Conservation (phyloP, 192 early-diverging fungal genomes). For the Coemansia sp. region DNA sequence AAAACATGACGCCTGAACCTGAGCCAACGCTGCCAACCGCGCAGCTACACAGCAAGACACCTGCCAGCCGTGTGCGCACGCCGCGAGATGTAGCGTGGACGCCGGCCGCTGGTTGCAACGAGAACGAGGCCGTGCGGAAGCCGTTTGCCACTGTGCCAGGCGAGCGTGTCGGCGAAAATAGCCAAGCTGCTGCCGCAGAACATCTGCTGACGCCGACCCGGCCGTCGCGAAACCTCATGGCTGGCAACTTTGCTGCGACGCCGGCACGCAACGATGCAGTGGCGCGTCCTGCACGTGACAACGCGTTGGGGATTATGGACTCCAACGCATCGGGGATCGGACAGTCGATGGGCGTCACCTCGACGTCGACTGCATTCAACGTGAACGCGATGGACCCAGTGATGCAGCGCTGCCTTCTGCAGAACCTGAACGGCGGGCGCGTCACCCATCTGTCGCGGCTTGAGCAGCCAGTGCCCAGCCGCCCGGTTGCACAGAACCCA, state of each 20-base stretch:
- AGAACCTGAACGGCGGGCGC: slow-evolving; percentile 46
- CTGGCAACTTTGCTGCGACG: neutral
- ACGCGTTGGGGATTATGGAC: slow-evolving; percentile 26
- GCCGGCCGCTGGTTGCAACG: neutral
- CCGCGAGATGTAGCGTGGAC: slow-evolving; percentile 24
- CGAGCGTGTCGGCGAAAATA: neutral
- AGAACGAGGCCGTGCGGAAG: neutral
- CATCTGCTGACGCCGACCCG: slow-evolving; percentile 33
- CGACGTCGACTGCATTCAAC: slow-evolving; percentile 45
- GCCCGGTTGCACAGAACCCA: neutral
- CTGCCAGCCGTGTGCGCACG: slow-evolving; percentile 28
- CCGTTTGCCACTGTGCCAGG: neutral
- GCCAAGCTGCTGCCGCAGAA: neutral
- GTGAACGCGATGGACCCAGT: slow-evolving; percentile 24
- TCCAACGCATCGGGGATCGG: slow-evolving; percentile 48
- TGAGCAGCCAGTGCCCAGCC: slow-evolving; percentile 31
- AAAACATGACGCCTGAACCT: slow-evolving; percentile 47
- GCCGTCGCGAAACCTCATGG: slow-evolving; percentile 12
- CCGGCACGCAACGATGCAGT: neutral
- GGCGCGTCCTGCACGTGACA: neutral
- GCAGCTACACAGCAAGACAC: slow-evolving; percentile 40
- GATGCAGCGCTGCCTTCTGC: slow-evolving; percentile 40
- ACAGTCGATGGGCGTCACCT: slow-evolving; percentile 28
- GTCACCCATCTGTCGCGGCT: slow-evolving; percentile 45
- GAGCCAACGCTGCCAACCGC: slow-evolving; percentile 30